Conservation (phyloP, 306 rosid species). For the Castanea sativa region DNA sequence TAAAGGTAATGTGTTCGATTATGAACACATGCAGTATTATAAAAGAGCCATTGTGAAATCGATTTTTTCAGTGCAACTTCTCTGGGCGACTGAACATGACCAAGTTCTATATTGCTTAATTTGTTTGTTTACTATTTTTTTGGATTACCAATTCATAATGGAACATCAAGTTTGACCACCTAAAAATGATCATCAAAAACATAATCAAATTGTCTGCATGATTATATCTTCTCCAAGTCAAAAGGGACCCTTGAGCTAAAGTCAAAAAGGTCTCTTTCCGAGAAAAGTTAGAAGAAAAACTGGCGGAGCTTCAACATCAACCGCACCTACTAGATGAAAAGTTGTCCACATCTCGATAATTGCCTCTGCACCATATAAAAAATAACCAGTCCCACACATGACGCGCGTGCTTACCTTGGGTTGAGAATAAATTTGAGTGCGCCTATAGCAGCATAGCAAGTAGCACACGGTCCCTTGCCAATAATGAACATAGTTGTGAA, state of each 20-base stretch:
- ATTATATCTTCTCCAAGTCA: conserved; percentile 24
- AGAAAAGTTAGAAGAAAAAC: conserved; percentile 1
- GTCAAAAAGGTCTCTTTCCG: conserved; percentile 29
- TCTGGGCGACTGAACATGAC: neutral
- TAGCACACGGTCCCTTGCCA: neutral
- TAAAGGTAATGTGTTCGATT: neutral
- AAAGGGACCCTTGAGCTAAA: conserved; percentile 16
- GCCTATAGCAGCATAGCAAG: neutral
- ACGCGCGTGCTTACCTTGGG: conserved; percentile 45
- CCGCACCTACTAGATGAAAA: neutral
- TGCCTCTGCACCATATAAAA: conserved; percentile 7
- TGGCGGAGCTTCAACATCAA: too few species aligned
- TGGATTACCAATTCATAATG: neutral
- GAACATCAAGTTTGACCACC: conserved; percentile 29
- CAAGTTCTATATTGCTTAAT: neutral
- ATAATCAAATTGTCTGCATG: conserved; percentile 29
- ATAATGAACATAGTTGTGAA: too few species aligned
- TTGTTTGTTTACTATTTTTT: too few species aligned
- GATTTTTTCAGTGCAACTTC: neutral
- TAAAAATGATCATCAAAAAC: conserved; percentile 22
- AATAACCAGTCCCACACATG: conserved; percentile 32
- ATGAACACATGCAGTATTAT: neutral
- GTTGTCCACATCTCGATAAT: conserved; percentile 25
- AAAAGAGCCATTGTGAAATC: neutral
- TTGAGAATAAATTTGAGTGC: neutral